Percentiles rank a stretch among this genome's conserved stretches.
Evolutionary conservation across 805 yeast genomes (phyloP).

Genomic region (Ogataea polymorpha): DNA sequence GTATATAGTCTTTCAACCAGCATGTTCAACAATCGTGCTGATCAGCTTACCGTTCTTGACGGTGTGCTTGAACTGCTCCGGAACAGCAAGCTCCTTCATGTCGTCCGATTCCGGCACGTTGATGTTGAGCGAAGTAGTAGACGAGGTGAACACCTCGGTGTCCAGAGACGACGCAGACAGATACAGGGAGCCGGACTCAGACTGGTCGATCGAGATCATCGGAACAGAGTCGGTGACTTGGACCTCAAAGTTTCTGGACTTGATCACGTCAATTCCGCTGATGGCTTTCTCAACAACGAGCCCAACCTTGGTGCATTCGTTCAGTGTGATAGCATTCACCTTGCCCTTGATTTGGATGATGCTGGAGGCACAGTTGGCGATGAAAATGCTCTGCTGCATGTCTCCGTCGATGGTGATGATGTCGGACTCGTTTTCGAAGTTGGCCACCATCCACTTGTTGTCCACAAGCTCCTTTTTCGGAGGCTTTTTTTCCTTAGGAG

Average conservation of each 20-base stretch:
- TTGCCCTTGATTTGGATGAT: conserved; percentile 87
- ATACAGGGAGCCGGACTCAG: conserved; percentile 81
- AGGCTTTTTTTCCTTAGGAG: conserved; percentile 36
- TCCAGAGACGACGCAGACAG: conserved; percentile 67
- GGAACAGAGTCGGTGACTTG: conserved; percentile 85
- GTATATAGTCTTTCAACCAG: conserved; percentile 45
- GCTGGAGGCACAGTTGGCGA: conserved; percentile 72
- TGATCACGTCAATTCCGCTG: conserved; percentile 84
- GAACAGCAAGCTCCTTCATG: conserved; percentile 75
- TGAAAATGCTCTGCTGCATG: conserved; percentile 83
- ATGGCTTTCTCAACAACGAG: conserved; percentile 81
- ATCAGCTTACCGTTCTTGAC: conserved; percentile 58
- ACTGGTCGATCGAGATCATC: conserved; percentile 81
- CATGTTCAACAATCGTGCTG: conserved; percentile 77
- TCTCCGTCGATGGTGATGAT: conserved; percentile 71
- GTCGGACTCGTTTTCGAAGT: conserved; percentile 62
- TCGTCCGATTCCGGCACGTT: conserved; percentile 80
- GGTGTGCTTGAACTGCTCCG: conserved; percentile 87
- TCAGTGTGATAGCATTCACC: conserved; percentile 81
- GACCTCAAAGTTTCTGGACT: conserved; percentile 73
- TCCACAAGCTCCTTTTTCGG: conserved; percentile 70
- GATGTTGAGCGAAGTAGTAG: conserved; percentile 80
- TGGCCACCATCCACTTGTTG: conserved; percentile 86
- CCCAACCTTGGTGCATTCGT: conserved; percentile 68
- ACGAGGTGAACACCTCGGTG: conserved; percentile 78